Base-by-base conservation (phyloP, 371 early-diverging fungal genomes). In the Mortierella sp. region DNA sequence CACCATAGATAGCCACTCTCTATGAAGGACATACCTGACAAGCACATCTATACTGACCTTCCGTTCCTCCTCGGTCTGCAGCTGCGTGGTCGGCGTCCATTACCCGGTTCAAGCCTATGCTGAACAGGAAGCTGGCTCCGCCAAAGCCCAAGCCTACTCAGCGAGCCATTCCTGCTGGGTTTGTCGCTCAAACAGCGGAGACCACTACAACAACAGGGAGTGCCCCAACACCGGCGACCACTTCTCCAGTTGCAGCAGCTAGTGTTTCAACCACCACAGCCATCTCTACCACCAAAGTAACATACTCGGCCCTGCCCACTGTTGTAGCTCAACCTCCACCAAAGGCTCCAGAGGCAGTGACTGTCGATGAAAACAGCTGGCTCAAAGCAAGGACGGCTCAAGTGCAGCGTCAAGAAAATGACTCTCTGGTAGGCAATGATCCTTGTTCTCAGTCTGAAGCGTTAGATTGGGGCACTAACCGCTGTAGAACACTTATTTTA, bases 31-130 rank as follows among this genome's bases (percentile, higher is more conserved):
- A 57, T 56, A 66, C 64, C 60, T 57, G 57, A 68, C 30, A 23
- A 59, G 26, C 28, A 19, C 51, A 18, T 18, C 23, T 56, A 30
- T 16, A 23, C 66, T 50, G 30, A 44, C 44, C 44, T 47, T 37
- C 19, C 28, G 30, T 25, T 14, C 21, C 43, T 23, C 45, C 43
- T 51, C 50, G 21, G 21, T 61, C 21, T 28, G 37, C 64, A 77
- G 79, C 79, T 62, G 72, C 68, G 0, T 77, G 79, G 79, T 68
- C 79, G 1, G 66, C 75, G 9, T 72, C 79, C 1, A 37, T 77
- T 16, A 77, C 72, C 21, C 72, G 79, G 12, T 56, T 77, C 72
- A 77, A 77, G 66, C 79, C 72, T 1, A 68, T 72, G 58, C 48
- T 68, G n/a, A 77, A 68, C 58, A 50, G 77, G 44, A 77, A 71